These are phyloP conservation scores for Hypoxylon trugodes DNA, from an alignment of 495 filamentous ascomycete genomes.

Conservation along the genomic window DNA sequence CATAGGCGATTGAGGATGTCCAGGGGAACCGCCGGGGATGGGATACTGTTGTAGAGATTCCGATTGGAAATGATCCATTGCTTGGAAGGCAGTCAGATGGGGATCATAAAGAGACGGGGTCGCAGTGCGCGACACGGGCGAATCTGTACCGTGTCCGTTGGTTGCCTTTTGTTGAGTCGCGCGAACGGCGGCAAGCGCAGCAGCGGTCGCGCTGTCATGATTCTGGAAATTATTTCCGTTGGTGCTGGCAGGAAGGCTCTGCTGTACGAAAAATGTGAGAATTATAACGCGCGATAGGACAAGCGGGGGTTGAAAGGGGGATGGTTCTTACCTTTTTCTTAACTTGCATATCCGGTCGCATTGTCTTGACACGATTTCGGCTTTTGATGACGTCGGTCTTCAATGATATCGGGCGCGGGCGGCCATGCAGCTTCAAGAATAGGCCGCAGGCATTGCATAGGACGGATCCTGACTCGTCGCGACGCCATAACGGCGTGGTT, in stretches of 20 bases:
- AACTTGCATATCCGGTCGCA: conserved; percentile 73
- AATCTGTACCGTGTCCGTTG: conserved; percentile 78
- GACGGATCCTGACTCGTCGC: conserved; percentile 95
- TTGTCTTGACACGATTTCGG: conserved; percentile 95
- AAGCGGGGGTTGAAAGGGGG: conserved; percentile 12
- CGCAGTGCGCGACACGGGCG: conserved; percentile 85
- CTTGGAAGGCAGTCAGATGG: conserved; percentile 75
- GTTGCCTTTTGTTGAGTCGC: conserved; percentile 75
- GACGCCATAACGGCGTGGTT: conserved; percentile 94
- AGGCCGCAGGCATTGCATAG: conserved; percentile 98
- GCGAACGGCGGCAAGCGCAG: conserved; percentile 55
- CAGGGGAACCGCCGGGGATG: conserved; percentile 72
- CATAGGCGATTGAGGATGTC: conserved; percentile 70
- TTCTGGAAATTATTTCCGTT: conserved; percentile 63
- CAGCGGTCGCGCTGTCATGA: conserved; percentile 46
- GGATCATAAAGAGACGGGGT: conserved; percentile 75
- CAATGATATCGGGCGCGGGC: conserved; percentile 90
- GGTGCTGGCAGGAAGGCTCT: conserved; percentile 62
- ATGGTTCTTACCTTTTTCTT: conserved; percentile 81
- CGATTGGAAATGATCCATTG: conserved; percentile 68
- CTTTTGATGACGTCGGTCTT: conserved; percentile 99
- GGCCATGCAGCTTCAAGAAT: conserved; percentile 95
- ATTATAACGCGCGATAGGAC: conserved; percentile 2
- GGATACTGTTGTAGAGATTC: conserved; percentile 51
- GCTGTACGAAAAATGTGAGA: conserved; percentile 44